Evolutionary conservation across 1,139 yeast species (phyloP), one percentile per base, ranked within the genome.

Genomic region (Blastobotrys apis): DNA sequence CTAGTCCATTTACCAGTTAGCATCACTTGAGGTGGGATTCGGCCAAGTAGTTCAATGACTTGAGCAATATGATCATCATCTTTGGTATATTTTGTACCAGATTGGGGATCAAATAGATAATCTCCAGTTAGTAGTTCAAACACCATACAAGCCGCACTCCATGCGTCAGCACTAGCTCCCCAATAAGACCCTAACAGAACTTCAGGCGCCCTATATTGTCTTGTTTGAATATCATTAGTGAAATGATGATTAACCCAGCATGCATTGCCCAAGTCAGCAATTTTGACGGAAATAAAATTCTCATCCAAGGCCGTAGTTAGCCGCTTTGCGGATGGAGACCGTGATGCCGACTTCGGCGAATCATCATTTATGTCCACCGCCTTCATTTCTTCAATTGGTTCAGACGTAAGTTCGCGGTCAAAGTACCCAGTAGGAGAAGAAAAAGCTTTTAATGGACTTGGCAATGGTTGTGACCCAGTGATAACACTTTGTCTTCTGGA

Each of bases 61-160:
- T 85, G 95, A 0, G 94, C 95, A 53, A 86, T 64, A 63, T 86
- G 95, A 63, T 86, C 95, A 55, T 86, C 95, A 60, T 84, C 88
- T 59, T 84, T 83, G 48, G 74, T 66, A 59, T 81, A 85, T 34
- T 66, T 56, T 43, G 69, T 67, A 6, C 88, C 87, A 44, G 74
- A 75, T 46, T 78, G 83, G 9, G 95, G 95, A 60, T 85, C 94
- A 64, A 86, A 87, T 42, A 86, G 65, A 57, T 81, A 86, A 63
- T 87, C 95, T 3, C 94, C 94, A 3, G 95, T 85, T 43, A 86
- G 66, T 33, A 86, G 71, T 65, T 86, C 95, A 62, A 86, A 86
- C 1, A 82, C 68, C 56, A 87, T 71, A 66, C 95, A 86, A 0
- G 90, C 94, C 60, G 80, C 69, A 31, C 90, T 81, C 95, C 95